Base-by-base conservation (phyloP, 2,329 filamentous ascomycete genomes). In the Penicillium frequentans region DNA sequence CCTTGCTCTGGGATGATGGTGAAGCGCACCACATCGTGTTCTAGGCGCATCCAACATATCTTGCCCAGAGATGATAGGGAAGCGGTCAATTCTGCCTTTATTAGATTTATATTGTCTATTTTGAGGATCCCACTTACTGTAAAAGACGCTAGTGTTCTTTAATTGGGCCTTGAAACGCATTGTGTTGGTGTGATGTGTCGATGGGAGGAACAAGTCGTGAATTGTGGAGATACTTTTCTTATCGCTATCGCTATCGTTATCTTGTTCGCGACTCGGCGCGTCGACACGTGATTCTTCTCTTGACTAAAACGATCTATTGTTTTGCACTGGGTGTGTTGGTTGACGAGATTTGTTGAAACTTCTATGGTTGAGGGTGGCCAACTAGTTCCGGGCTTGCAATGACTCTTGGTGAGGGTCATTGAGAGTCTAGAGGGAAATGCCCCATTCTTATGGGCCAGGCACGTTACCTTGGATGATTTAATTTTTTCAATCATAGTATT, bases 1-100 rank as follows among this genome's bases (percentile, higher is more conserved):
- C 95, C 93, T 69, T 90, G 89, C 72, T 97, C 92, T 1, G 95
- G 93, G 60, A 98, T 93, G 68, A 98, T 90, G 58, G 95, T 98
- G 78, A 99, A 96, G 66, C 93, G 92, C 55, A 93, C 88, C 54
- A 88, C 88, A 57, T 93, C 88, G 77, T 96, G 86, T 77, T 93
- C 91, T 33, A 99, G 85, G 64, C 92, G 90, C 62, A 96, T 83
- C 92, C 93, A 96, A 46, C 90, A 91, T 61, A 96, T 88, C 75
- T 93, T 92, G 64, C 92, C 91, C 19, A 88, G 76, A 14, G 84
- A 86, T 27, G 83, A 80, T 52, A 88, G 79, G 5, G 86, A 87
- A 14, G 84, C 84, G 13, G 83, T 84, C 61, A 88, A 79, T 68
- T 87, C 85, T 59, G 51, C n/a, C 27, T 16, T 21, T 27, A 53